Evolutionary conservation across 306 rosid genomes (phyloP), one percentile per base, ranked within the genome.

Genomic region (Castanea crenata): DNA sequence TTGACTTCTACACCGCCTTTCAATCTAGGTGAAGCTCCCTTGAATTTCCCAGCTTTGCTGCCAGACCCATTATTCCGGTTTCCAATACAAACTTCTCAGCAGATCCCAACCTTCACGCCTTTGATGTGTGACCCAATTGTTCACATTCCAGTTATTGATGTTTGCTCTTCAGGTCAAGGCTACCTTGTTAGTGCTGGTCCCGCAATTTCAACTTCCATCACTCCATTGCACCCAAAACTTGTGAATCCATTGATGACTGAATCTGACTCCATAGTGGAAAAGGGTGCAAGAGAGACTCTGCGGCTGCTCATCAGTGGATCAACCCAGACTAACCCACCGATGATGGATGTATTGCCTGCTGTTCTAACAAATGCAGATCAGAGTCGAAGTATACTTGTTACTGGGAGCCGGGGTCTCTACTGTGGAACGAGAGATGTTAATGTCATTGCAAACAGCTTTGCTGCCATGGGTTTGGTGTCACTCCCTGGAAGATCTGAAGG

Each of bases 101-200:
- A 90, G 84, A 89, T 93, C 81, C 98, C 92, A 35, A 91, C 91
- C 35, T 96, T 96, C 85, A 96, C 91, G 13, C 99, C 99, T 13
- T 84, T 96, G 55, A 89, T 96, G 81, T 93, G 99, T 74, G 99
- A 96, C 74, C 92, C 99, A 71, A 89, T 96, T 75, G 98, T 96
- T 77, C 99, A 96, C 52, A 70, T 93, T 74, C 99, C 99, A 20
- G 88, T 96, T 38, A 93, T 96, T 74, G 98, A 91, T 46, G 85
- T 93, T 62, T 96, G 98, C 86, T 96, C 99, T 32, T 93, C 96
- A 0, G 97, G 97, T 71, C 98, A 88, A 84, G 99, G 97, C 64
- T 93, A 96, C 85, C 82, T 93, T 52, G 99, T 96, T 32, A 96
- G 97, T 69, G 94, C 96, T 2, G 96, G 99, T 55, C 96, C 99